Percentiles rank a stretch among this genome's conserved stretches.
phyloP scores from a whole-genome alignment of 2,329 filamentous ascomycete genomes.

The Fusarium neocosmosporiellum region DNA sequence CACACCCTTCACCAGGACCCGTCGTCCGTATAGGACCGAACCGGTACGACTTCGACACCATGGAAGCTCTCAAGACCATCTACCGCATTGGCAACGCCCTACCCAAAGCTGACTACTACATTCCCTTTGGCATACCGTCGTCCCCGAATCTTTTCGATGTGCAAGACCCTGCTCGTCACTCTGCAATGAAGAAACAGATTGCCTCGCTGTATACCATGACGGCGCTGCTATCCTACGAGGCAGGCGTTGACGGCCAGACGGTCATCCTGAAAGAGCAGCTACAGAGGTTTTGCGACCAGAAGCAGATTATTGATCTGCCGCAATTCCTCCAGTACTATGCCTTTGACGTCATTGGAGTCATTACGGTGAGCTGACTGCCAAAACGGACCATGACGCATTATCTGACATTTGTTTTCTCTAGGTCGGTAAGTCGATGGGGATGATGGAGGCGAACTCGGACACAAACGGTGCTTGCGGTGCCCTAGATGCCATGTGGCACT shows the following conservation, averaged over 20 bases:
- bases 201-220: background rate
- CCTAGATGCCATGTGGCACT: background rate
- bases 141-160: background rate
- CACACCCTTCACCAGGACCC: background rate
- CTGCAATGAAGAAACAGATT: background rate
- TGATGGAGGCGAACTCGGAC: background rate
- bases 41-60: background rate
- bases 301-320: background rate
- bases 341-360: background rate
- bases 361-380: background rate
- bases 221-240: background rate
- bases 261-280: background rate
- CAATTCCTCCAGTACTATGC: background rate
- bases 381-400: background rate
- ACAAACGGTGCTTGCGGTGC: background rate
- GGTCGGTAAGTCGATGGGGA: background rate
- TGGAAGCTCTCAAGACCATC: background rate
- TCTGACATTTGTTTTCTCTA: background rate
- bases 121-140: background rate
- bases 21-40: background rate
- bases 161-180: background rate
- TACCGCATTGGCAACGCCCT: background rate
- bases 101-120: background rate
- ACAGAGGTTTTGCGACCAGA: background rate
- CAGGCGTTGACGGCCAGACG: background rate